Base-by-base conservation (phyloP, 805 yeast genomes). In the Pichia californica region DNA sequence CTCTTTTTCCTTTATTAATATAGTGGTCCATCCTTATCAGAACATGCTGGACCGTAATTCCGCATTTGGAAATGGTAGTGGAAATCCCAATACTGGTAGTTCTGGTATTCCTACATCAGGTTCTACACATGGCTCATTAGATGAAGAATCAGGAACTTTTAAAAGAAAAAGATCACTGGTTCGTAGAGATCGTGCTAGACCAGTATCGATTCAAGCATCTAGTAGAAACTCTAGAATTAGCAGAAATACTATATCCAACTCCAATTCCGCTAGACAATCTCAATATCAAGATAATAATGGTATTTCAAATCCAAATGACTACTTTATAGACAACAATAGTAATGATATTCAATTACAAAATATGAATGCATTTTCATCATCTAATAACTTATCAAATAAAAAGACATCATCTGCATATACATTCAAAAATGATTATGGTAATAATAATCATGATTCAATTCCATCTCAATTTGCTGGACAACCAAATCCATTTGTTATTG, bases 111-210 rank as follows among this genome's bases (percentile, higher is more conserved):
- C 9, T 7, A 23, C 19, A 2, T 33, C 34, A 3, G 19, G 33
- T 10, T 32, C 47, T 3, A 32, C 31, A 2, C 43, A 44, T 33
- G 45, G 37, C 16, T 48, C 48, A 9, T 40, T 39, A 20, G 50
- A 70, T 55, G 37, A 59, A 4, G 71, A 67, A 43, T 44, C 65
- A 3, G 66, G 65, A 32, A 52, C 50, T 9, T 36, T 73, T 16
- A 58, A 63, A 35, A 57, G 82, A 44, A 85, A 82, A 59, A 71
- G 77, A 52, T 84, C 96, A 0, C 68, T 91, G 48, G 83, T 91
- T 27, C 74, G 87, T 48, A 94, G 95, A 4, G 98, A 91, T 57
- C 76, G 98, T 52, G 79, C 83, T 31, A 54, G 49, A 23, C 55
- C 48, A 1, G 15, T 19, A 3, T 49, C 52, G 3, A 30, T 32